phyloP scores from a whole-genome alignment of 768 basidiomycete genomes.

The Hygrocybe punicea region DNA sequence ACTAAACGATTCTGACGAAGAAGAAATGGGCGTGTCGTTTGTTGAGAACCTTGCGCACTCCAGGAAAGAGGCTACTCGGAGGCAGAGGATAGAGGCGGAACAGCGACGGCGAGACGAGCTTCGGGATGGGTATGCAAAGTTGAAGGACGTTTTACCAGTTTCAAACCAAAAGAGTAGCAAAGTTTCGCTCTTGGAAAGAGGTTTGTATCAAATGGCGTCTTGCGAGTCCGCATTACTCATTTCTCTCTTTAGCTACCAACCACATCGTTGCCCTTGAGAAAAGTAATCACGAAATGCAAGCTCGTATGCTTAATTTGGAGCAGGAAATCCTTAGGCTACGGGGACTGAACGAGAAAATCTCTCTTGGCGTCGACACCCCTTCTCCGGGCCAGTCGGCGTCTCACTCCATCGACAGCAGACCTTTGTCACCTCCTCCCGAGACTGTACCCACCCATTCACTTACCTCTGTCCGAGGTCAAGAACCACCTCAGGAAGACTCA shows the following conservation, averaged over 20 bases:
- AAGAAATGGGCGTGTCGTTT: constrained; percentile 65
- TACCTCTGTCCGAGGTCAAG: constrained; percentile 55
- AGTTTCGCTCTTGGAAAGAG: constrained; percentile 83
- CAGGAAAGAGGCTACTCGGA: constrained; percentile 78
- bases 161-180: constrained; percentile 92
- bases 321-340: constrained; percentile 68
- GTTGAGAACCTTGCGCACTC: constrained; percentile 72
- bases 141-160: constrained; percentile 83
- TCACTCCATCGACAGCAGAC: constrained; percentile 44
- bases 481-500: constrained; percentile 61
- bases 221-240: background rate
- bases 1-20: constrained; percentile 68
- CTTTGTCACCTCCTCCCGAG: constrained; percentile 66
- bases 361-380: constrained; percentile 58
- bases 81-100: constrained; percentile 86
- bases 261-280: constrained; percentile 74
- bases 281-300: constrained; percentile 66
- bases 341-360: constrained; percentile 79
- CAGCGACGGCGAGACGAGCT: constrained; percentile 86
- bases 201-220: constrained; percentile 39
- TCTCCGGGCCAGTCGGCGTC: constrained; percentile 40
- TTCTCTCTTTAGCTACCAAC: constrained; percentile 58
- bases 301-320: constrained; percentile 62
- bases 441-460: constrained; percentile 45
- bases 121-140: constrained; percentile 81